Percentiles rank a stretch among this genome's conserved stretches.
Conservation (phyloP, 2,329 filamentous ascomycete genomes). For the Dactylonectria estremocensis region DNA sequence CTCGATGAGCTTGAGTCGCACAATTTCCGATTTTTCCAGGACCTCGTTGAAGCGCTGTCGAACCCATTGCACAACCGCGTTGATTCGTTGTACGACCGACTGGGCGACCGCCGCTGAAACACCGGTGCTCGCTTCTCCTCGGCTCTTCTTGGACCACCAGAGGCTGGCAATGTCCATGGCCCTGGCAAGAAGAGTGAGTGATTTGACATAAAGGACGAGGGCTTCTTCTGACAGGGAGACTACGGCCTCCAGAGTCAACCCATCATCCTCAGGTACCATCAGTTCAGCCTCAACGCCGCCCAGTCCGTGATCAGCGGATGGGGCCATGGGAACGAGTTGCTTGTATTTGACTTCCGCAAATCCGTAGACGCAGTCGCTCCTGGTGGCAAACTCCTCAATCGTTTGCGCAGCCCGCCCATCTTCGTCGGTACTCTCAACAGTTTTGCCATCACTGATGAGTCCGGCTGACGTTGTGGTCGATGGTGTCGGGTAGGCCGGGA, state of each 20-base stretch:
- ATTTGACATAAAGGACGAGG: conserved; percentile 95
- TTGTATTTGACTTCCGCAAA: conserved; percentile 99
- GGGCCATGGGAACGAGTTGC: conserved; percentile 91
- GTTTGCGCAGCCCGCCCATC: conserved; percentile 83
- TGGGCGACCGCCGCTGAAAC: conserved; percentile 61
- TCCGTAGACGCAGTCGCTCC: conserved; percentile 96
- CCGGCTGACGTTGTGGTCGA: conserved; percentile 70
- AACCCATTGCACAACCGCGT: conserved; percentile 96
- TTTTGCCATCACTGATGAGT: conserved; percentile 76
- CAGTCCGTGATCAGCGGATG: conserved; percentile 80
- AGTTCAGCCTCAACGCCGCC: conserved; percentile 73
- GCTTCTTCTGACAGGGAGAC: conserved; percentile 94
- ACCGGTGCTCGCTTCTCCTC: conserved; percentile 68
- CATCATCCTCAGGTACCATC: conserved; percentile 74
- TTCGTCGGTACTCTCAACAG: conserved; percentile 76
- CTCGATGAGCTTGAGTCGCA: conserved; percentile 89
- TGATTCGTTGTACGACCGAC: conserved; percentile 79
- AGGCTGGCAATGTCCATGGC: conserved; percentile 95
- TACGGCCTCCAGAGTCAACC: conserved; percentile 87
- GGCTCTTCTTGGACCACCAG: conserved; percentile 89
- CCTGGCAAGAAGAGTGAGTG: conserved; percentile 88
- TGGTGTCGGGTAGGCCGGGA: conserved; percentile 85
- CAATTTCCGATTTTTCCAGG: conserved; percentile 94
- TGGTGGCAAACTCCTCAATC: conserved; percentile 92
- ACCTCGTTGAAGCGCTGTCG: conserved; percentile 96